Percentiles rank a stretch among this genome's conserved stretches.
These are phyloP conservation scores for Firmiana major DNA, from an alignment of 345 rosid genomes.

Conservation along the genomic window DNA sequence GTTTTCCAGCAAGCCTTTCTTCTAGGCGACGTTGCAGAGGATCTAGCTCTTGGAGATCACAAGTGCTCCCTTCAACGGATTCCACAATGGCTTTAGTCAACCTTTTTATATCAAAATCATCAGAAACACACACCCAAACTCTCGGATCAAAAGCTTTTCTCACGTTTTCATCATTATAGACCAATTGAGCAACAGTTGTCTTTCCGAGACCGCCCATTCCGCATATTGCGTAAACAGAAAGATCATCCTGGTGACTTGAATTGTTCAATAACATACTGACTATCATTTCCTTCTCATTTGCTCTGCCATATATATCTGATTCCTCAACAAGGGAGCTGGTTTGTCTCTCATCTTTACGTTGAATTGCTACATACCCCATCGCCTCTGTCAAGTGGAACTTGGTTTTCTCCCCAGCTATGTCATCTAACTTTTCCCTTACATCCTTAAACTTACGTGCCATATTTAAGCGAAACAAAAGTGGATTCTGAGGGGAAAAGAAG, in stretches of 20 bases:
- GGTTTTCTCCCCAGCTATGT: not conserved
- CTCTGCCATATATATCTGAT: slow-evolving; percentile 1
- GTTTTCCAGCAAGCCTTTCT: not conserved
- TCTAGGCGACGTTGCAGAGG: not conserved
- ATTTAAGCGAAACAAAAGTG: not conserved
- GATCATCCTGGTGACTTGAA: not conserved
- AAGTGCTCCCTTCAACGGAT: not conserved
- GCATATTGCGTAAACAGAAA: not conserved
- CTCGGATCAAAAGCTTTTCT: slow-evolving; percentile 3
- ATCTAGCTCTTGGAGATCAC: not conserved
- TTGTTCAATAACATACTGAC: not conserved
- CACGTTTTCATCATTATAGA: slow-evolving; percentile 18
- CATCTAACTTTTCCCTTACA: not conserved
- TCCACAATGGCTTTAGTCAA: slow-evolving; percentile 10
- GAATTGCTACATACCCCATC: not conserved
- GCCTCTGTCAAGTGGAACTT: not conserved
- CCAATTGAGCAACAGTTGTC: slow-evolving; percentile 22
- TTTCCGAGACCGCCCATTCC: not conserved
- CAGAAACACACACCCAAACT: slow-evolving; percentile 25
- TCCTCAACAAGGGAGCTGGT: slow-evolving; percentile 11
- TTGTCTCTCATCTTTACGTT: not conserved
- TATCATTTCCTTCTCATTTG: not conserved
- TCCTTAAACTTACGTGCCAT: not conserved
- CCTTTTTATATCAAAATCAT: slow-evolving; percentile 17
- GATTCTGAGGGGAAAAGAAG: not conserved